Base-by-base conservation (phyloP, 129 eudicot species). In the Centella asiatica region DNA sequence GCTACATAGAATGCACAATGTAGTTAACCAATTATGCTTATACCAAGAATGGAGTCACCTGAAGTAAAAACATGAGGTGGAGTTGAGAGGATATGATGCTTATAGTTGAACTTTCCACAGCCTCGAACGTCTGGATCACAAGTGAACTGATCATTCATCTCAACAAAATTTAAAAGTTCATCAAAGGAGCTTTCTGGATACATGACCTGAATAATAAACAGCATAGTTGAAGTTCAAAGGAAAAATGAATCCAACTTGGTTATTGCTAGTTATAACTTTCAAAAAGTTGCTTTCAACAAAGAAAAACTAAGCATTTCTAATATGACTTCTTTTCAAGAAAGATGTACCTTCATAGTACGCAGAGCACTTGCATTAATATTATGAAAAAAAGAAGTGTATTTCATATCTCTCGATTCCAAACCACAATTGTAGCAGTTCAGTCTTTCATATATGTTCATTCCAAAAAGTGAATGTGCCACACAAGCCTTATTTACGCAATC, bases 361-460 rank as follows among this genome's bases (percentile, higher is more conserved):
- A 92, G 94, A 52, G 95, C 83, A 69, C 84, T 87, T 78, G 98
- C 98, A 69, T 92, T 92, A 29, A 92, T 84, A 71, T 92, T 89
- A 69, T 84, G 94, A 67, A 92, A 92, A 77, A 92, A 92, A 20
- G 95, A 87, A 15, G 94, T 81, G 78, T 92, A 92, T 69, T 87
- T 92, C 64, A 92, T 76, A 63, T 80, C 74, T 67, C 95, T 79
- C 36, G 96, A 84, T 77, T 92, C 95, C 82, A 92, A 70, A 24
- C 82, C 72, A 74, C 98, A 92, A 50, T 72, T 75, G 69, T 57
- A 66, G 64, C 98, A 92, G 62, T 92, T 82, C 89, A 92, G 84
- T 27, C 87, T 72, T 81, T 87, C 98, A 62, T 79, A 80, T 12
- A 92, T 76, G 64, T 92, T 87, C 95, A 92, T 87, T 66, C 98